Base-by-base conservation (phyloP, 2,329 filamentous ascomycete species). In the Cladophialophora bantiana region DNA sequence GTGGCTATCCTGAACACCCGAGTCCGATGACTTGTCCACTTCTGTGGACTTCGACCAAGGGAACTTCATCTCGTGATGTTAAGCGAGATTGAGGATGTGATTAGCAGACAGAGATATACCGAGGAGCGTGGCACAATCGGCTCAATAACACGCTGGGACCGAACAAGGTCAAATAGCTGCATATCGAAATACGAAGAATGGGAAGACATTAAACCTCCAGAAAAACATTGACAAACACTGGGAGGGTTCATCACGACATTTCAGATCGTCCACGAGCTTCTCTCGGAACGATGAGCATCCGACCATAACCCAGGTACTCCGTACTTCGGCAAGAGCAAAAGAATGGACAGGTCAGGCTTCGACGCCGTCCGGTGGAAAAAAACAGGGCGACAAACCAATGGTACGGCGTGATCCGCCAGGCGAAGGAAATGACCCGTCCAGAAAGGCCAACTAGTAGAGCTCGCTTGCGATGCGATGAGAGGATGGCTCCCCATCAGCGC, bases 41-140 rank as follows among this genome's bases (percentile, higher is more conserved):
- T 58, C 54, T 32, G 6, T 34, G 40, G 59, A 12, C 50, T 70
- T 70, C 18, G 66, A 59, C 68, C 68, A 71, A 32, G 68, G 70
- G 48, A 68, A 59, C 64, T 31, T 58, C 61, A 64, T 64, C 40
- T n/a, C 34, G 36, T 20, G 18, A 31, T 7, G n/a, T 31, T n/a
- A 12, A 12, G 15, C 5, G 59, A 50, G 31, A 13, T 48, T 6
- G n/a, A 32, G 13, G 40, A 2, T 45, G 40, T 45, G 2, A 50
- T 26, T 50, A 26, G 20, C 45, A 26, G 20, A 50, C 7, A 50
- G 18, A 7, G 9, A 42, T 26, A 26, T 20, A 9, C 45, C 26
- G 18, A 50, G 18, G 7, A 50, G 26, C 12, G 20, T 12, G 18
- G 45, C 45, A 26, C 18, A 13, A 12, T 4, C 18, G 7, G 10